Conservation (phyloP, 305 asterid species). For the Rubia tinctorum region DNA sequence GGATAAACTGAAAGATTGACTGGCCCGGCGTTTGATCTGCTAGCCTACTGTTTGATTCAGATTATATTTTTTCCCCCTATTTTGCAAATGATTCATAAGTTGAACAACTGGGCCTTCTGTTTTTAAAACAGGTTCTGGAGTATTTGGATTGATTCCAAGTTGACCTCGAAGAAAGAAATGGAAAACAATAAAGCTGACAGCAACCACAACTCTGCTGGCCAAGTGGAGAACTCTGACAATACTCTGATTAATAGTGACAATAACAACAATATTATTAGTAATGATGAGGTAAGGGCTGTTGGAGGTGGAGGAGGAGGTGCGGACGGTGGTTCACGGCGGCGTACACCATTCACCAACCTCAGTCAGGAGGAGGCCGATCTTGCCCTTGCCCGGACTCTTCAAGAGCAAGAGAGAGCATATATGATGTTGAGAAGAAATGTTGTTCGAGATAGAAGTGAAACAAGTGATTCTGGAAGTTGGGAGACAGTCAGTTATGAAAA, state of each 20-base stretch:
- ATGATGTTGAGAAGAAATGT: slow-evolving; percentile 85
- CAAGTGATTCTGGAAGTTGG: slow-evolving; percentile 74
- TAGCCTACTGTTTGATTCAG: neutral
- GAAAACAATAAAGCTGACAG: slow-evolving; percentile 15
- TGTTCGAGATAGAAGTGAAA: slow-evolving; percentile 16
- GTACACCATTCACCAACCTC: slow-evolving; percentile 87
- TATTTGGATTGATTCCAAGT: neutral
- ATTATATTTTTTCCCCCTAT: too few relatives aligned
- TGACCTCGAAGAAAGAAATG: slow-evolving; percentile 3
- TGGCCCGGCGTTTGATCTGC: neutral
- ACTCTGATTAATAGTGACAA: slow-evolving; percentile 4
- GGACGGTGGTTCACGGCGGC: slow-evolving; percentile 36
- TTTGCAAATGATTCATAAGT: neutral
- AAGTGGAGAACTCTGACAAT: slow-evolving; percentile 24
- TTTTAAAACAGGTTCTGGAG: neutral
- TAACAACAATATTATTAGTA: neutral
- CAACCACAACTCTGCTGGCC: slow-evolving; percentile 4
- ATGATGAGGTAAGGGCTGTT: neutral
- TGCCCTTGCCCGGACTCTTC: slow-evolving; percentile 93
- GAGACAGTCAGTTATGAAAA: slow-evolving; percentile 53
- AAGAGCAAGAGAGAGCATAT: slow-evolving; percentile 98
- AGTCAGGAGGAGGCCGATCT: slow-evolving; percentile 94
- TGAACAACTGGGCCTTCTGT: neutral
- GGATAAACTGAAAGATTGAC: neutral
- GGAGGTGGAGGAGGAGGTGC: slow-evolving; percentile 16